Evolutionary conservation across 78 protist species (phyloP).

Genomic region (Tieghemostelium lacteum): DNA sequence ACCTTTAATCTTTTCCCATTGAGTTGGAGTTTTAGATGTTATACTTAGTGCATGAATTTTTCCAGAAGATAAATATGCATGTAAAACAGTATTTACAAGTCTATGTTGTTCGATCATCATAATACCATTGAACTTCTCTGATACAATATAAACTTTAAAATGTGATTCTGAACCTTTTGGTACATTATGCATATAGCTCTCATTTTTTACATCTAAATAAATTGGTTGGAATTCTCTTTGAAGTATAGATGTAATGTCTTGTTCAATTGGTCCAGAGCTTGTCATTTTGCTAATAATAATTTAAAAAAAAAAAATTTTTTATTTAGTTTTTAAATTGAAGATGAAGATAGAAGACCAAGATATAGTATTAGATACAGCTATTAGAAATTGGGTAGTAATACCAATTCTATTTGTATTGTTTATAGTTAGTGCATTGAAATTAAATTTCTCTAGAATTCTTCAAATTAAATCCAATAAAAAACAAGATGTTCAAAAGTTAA

Average conservation of each 20-base stretch:
- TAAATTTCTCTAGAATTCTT: constrained; percentile 64
- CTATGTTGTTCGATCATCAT: constrained; percentile 84
- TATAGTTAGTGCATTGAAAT: constrained; percentile 82
- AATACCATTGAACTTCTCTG: constrained; percentile 70
- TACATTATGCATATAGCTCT: constrained; percentile 79
- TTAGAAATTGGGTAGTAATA: constrained; percentile 88
- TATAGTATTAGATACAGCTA: constrained; percentile 71
- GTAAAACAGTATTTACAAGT: constrained; percentile 58
- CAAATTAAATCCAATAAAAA: constrained; percentile 46
- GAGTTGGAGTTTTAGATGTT: constrained; percentile 74
- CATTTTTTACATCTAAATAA: constrained; percentile 73
- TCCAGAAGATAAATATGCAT: constrained; percentile 66
- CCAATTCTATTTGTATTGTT: constrained; percentile 89
- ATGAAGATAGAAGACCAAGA: constrained; percentile 30
- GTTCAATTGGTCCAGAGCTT: constrained; percentile 5
- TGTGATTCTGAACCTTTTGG: constrained; percentile 85
- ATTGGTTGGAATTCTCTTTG: constrained; percentile 7
- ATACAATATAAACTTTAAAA: constrained; percentile 86
- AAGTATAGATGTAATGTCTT: background rate
- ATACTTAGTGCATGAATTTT: constrained; percentile 90
- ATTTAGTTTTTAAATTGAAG: too few species aligned
- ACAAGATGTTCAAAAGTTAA: constrained; percentile 38
- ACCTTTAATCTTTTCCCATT: too few species aligned
- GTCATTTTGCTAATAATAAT: too few species aligned
- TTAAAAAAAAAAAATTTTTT: too few species aligned